Evolutionary conservation across 257 asterid genomes (phyloP).

Genomic region (Asclepias syriaca): DNA sequence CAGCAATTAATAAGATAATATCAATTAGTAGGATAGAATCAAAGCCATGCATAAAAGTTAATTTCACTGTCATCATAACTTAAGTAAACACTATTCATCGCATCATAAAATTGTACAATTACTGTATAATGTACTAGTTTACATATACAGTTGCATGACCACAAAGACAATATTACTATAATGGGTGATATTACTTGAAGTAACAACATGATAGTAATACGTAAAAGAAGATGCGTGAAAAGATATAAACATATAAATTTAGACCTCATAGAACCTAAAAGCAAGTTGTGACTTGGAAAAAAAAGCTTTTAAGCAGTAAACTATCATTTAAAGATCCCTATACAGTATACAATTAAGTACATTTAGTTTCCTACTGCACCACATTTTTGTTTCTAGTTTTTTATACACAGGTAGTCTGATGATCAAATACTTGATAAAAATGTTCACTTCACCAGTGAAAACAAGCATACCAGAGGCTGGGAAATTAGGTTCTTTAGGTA

Average conservation of each 20-base stretch:
- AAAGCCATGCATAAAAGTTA: neutral
- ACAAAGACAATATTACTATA: neutral
- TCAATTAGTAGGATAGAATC: neutral
- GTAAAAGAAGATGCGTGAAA: neutral
- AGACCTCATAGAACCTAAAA: neutral
- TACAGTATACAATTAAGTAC: neutral
- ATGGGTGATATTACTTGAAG: neutral
- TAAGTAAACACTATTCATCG: neutral
- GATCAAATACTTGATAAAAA: neutral
- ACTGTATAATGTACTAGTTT: neutral
- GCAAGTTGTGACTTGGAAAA: neutral
- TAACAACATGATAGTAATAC: neutral
- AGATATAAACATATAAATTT: neutral
- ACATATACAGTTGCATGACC: neutral
- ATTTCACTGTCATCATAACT: neutral
- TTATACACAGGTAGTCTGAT: neutral
- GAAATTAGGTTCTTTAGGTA: constrained; percentile 56
- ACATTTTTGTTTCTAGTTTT: neutral
- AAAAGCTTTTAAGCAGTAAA: neutral
- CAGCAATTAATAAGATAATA: neutral
- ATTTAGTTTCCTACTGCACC: neutral
- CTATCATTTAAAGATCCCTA: neutral
- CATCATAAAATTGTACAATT: neutral
- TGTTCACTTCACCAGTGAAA: too few relatives aligned
- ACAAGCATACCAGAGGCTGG: constrained; percentile 49